Evolutionary conservation across 1,139 yeast species (phyloP), one percentile per base, ranked within the genome.

Genomic region (Taphrina confusa): DNA sequence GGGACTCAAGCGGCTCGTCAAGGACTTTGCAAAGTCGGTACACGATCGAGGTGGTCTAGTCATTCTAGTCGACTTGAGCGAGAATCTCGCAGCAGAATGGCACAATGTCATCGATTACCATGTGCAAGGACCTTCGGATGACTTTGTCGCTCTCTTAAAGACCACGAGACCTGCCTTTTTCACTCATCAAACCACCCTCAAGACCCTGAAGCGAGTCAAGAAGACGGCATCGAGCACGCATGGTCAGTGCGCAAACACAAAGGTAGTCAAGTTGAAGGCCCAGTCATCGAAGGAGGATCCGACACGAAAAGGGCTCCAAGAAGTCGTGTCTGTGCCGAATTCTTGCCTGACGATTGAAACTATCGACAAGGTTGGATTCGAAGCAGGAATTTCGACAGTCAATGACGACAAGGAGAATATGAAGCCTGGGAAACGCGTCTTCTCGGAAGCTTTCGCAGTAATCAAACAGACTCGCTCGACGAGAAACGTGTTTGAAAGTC

Each of bases 91-190:
- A 76, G 23, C 44, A 18, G 62, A 60, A 42, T 86, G 92, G 91
- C 77, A 77, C 11, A 78, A 72, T 36, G 74, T 74, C 57, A 78
- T 86, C 49, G 92, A 86, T 68, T 87, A 82, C 68, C 92, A 91
- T 75, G 78, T 91, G 4, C 74, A 82, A 60, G 75, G 84, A 56
- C 96, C 89, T 70, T 87, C 96, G 70, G 97, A 91, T 71, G 79
- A 78, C 37, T 91, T 95, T 82, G 84, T 90, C 20, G 72, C 74
- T 20, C 74, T 77, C 31, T 73, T 87, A 57, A 78, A 78, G 65
- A 63, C 63, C 22, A 79, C 81, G 45, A 72, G 82, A 6, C 90
- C 91, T 0, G 80, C 76, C 66, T 76, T 83, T 66, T 83, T 83
- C 72, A 74, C 76, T 66, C 76, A 80, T 16, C 86, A 82, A 70